phyloP scores from a whole-genome alignment of 305 asterid genomes.

The Andrographis paniculata region DNA sequence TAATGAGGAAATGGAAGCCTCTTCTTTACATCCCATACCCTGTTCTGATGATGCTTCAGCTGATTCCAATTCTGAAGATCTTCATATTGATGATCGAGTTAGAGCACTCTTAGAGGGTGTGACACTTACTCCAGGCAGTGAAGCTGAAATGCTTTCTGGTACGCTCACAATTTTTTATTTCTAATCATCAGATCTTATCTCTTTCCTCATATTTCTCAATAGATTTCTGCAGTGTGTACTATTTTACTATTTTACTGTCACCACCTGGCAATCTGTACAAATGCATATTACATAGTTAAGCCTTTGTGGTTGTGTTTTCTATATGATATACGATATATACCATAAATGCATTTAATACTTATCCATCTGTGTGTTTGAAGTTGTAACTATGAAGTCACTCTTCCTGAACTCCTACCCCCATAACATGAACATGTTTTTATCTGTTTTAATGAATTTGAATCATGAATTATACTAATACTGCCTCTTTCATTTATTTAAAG shows the following conservation, averaged over 20 bases:
- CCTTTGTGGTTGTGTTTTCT: too few species aligned
- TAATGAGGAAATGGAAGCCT: constrained; percentile 27
- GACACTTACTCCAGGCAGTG: constrained; percentile 65
- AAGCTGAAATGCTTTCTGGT: constrained; percentile 81
- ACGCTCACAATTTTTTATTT: constrained; percentile 18
- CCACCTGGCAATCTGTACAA: not conserved
- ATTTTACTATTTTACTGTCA: not conserved
- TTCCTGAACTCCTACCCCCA: too few species aligned
- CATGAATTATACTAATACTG: too few species aligned
- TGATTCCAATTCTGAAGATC: constrained; percentile 39
- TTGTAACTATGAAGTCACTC: not conserved
- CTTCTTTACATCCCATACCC: constrained; percentile 25
- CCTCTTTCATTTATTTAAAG: not conserved
- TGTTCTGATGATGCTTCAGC: constrained; percentile 27
- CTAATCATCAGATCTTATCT: not conserved
- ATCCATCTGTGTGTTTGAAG: not conserved
- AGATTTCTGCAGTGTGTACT: too few species aligned
- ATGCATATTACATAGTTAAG: too few species aligned
- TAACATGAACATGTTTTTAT: too few species aligned
- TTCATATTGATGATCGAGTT: constrained; percentile 69
- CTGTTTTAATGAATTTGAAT: too few species aligned
- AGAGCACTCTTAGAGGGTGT: constrained; percentile 62
- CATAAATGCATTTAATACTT: not conserved
- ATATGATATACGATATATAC: too few species aligned
- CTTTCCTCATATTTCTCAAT: constrained; percentile 5